phyloP scores from a whole-genome alignment of 306 rosid genomes.

The cucumber (Cucumis sativus) region DNA sequence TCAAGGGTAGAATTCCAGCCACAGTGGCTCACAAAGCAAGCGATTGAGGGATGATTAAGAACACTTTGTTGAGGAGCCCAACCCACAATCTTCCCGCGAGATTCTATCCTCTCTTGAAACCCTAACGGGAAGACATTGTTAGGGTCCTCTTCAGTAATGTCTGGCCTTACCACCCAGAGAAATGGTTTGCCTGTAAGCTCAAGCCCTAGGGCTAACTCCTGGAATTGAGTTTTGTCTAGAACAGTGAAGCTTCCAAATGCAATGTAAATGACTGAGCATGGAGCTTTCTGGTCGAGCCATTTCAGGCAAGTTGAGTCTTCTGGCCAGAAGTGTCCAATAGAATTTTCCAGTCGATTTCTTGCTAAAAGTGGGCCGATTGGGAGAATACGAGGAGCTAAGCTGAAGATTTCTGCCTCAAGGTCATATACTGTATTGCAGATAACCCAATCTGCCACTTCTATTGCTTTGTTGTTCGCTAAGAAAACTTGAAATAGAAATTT shows the following conservation, averaged over 20 bases:
- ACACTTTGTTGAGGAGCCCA: slow-evolving; percentile 59
- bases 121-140: slow-evolving; percentile 22
- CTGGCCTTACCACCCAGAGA: slow-evolving; percentile 54
- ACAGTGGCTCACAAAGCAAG: slow-evolving; percentile 69
- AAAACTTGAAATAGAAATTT: slow-evolving; percentile 37
- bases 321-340: slow-evolving; percentile 38
- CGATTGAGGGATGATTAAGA: slow-evolving; percentile 38
- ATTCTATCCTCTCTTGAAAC: slow-evolving; percentile 24
- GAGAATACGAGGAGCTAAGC: slow-evolving; percentile 28
- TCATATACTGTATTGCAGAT: slow-evolving; percentile 52
- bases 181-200: slow-evolving; percentile 47
- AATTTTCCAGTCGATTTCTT: slow-evolving; percentile 18
- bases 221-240: slow-evolving; percentile 29
- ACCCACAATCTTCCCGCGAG: slow-evolving; percentile 21
- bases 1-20: slow-evolving; percentile 73
- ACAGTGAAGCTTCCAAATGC: slow-evolving; percentile 67
- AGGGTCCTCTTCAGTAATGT: slow-evolving; percentile 10
- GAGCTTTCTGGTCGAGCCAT: slow-evolving; percentile 48
- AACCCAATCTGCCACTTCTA: slow-evolving; percentile 32
- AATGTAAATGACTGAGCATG: slow-evolving; percentile 47
- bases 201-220: slow-evolving; percentile 51
- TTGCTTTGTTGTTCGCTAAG: slow-evolving; percentile 22
- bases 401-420: slow-evolving; percentile 41
- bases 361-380: slow-evolving; percentile 58
- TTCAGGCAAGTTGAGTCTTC: slow-evolving; percentile 40